Evolutionary conservation across 164 flowering plant species (phyloP), one percentile per base, ranked within the genome.

Genomic region (Vitis rotundifolia): DNA sequence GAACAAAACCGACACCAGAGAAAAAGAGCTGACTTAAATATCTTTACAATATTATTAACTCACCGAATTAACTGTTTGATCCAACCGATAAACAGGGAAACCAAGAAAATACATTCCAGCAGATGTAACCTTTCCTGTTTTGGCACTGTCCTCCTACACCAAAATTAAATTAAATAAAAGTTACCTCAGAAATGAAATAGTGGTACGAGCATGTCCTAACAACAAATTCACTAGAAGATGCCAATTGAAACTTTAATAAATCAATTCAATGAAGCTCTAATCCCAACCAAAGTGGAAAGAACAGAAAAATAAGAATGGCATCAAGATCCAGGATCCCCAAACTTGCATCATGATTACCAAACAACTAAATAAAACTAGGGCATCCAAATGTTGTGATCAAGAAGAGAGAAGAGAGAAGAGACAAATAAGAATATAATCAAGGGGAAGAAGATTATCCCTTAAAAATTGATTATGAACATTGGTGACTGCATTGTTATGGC

Each of bases 81-180:
- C 98, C 81, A 89, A 80, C 66, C 89, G 89, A 73, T 96, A 96
- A 52, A 93, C 94, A 60, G 97, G 91, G 67, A 96, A 96, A 58
- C 97, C 86, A 68, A 96, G 94, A 82, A 96, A 96, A 77, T 88
- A 96, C 97, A 93, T 89, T 68, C 99, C 99, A 68, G 98, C 97
- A 54, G 95, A 89, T 58, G 98, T 93, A 63, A 88, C 81, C 73
- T 93, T 96, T 64, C 97, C 97, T n/a, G 89, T 83, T 81, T 85
- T 96, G 11, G 83, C 66, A 64, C 97, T 84, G 62, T 96, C 98
- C 81, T 96, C 99, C 99, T 96, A 77, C 74, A 74, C 37, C 19
- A 60, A 16, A 62, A 68, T 54, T 13, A 70, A 61, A 44, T 52
- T 28, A 49, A 3, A 29, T 29, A 16, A 22, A 54, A 71, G 44